Base-by-base conservation (phyloP, 2,329 filamentous ascomycete genomes). In the Fusarium veterinarium region DNA sequence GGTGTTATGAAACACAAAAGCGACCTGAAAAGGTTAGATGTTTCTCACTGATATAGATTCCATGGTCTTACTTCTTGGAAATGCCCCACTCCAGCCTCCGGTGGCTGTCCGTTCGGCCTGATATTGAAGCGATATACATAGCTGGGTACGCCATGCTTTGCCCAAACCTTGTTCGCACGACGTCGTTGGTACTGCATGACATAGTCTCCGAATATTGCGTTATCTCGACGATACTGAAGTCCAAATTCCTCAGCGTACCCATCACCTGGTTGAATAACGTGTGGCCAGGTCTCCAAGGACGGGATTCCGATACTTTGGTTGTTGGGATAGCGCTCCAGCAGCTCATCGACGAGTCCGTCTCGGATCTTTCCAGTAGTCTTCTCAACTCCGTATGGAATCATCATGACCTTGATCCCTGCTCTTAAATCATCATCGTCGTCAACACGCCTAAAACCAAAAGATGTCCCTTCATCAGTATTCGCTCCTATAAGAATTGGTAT, bases 1-100 rank as follows among this genome's bases (percentile, higher is more conserved):
- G 17, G 77, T 49, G 53, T 81, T 83, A 46, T 79, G 76, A 60
- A 87, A 85, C n/a, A 81, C 79, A 58, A 87, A 80, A 11, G 81
- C 76, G 25, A 86, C 78, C 60, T 85, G 25, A 4, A 13, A 23
- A 2, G 6, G 28, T 66, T 12, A 69, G 46, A 13, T 20, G 3
- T n/a, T 31, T 20, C 5, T 8, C 1, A 23, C n/a, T 20, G 13
- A 16, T 4, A 4, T 17, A 6, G 17, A 8, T n/a, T 0, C 17
- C 4, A 55, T 16, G 8, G 20, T 1, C 5, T 45, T 40, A 76
- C 78, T 65, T 80, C 81, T 64, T 80, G 77, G 70, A 87, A 87
- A 25, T 87, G 80, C 6, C 75, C 75, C 13, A 80, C 74, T 13
- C 78, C 78, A 25, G 52, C 59, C 33, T 37, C 11, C 4, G 60